Evolutionary conservation across 257 asterid genomes (phyloP), one percentile per base, ranked within the genome.

Genomic region (Anisodus acutangulus): DNA sequence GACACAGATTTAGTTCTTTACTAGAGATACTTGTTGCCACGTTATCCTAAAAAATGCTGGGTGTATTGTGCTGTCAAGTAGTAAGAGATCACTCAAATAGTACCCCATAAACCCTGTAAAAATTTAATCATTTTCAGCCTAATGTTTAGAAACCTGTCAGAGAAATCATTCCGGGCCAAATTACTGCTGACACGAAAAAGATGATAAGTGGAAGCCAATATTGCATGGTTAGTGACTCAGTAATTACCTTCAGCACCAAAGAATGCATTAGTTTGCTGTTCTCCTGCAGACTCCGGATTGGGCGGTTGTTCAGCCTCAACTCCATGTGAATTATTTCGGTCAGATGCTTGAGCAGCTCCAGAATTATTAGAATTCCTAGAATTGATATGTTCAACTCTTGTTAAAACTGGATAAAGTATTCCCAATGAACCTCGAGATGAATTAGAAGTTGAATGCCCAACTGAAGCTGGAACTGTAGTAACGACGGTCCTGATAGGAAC

Each of bases 381-480:
- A 78, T 87, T 79, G 51, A 86, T 82, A 69, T 88, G 92, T 82
- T 93, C 95, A 67, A 92, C 91, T 87, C 98, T 91, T 35, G 97
- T 93, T 88, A 95, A 78, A 89, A 93, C 89, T 13, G 98, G 98
- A 86, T 89, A 90, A 57, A 94, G 71, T 86, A 93, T 87, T 83
- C 95, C 99, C 78, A 94, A 63, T 45, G 95, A 83, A 86, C 97
- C 88, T 84, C 91, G 97, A 37, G 98, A 58, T 26, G 92, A 85
- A 81, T 93, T 95, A 2, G 94, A 80, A 85, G 88, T 13, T 68
- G 83, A 68, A 78, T 85, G 91, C 59, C 88, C 89, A 54, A 82
- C 90, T 60, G 92, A 72, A 79, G 93, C 87, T 58, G 97, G 95
- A 87, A 90, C 91, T 54, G 92, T 88, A 59, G 94, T 88, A 83